These are phyloP conservation scores for Acanthamoeba quina DNA, from an alignment of 208 protist genomes.

Conservation along the genomic window DNA sequence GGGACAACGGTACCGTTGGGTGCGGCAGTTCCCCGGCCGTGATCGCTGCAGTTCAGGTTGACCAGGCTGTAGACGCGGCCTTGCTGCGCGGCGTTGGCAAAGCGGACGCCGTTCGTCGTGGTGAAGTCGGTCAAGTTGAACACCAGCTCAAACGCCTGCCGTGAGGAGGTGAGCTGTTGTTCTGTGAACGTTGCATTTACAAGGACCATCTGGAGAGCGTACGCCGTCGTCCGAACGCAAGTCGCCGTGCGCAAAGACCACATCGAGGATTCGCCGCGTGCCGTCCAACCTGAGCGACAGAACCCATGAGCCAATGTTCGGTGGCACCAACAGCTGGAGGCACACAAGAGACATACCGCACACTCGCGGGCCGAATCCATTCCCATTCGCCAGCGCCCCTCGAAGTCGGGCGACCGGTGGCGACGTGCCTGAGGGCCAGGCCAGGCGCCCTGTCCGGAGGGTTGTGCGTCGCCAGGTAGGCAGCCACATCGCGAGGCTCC, in stretches of 20 bases:
- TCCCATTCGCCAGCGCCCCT: not conserved
- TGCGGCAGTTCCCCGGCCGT: not conserved
- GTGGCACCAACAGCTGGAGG: not conserved
- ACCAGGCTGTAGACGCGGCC: conserved; percentile 31
- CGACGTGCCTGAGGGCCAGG: not conserved
- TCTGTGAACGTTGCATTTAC: not conserved
- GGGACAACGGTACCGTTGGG: not conserved
- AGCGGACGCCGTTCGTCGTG: conserved; percentile 39
- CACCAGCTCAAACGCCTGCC: conserved; percentile 56
- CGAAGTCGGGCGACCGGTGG: not conserved
- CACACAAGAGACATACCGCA: not conserved
- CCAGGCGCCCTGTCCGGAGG: conserved; percentile 20
- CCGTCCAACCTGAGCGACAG: not conserved
- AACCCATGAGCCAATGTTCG: not conserved
- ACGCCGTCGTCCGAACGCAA: not conserved
- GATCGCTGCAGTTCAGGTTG: conserved; percentile 25
- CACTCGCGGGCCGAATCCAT: not conserved
- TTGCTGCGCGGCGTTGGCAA: conserved; percentile 46
- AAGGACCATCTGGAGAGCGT: not conserved
- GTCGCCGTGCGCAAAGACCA: not conserved
- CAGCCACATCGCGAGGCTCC: not conserved
- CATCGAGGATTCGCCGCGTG: not conserved
- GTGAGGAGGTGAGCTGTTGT: not conserved
- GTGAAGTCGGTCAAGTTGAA: conserved; percentile 66
- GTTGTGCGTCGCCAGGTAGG: conserved; percentile 17